Evolutionary conservation across 2,329 filamentous ascomycete species (phyloP), one percentile per base, ranked within the genome.

Genomic region (Emmonsia crescens): DNA sequence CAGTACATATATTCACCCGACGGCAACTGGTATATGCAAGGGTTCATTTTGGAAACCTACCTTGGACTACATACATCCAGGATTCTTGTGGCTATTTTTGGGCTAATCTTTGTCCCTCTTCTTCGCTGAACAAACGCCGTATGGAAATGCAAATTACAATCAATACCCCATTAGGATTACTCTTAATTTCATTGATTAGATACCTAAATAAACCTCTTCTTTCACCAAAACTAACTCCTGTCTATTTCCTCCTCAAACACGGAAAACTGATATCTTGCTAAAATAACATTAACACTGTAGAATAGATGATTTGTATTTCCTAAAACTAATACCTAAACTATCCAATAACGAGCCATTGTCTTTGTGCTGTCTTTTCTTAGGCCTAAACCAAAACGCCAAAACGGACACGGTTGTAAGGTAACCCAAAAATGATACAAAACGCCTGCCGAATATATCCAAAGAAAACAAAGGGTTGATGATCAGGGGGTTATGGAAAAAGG

Each of bases 281-380:
- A 21, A 44, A n/a, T n/a, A n/a, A n/a, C n/a, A n/a, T n/a, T n/a
- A n/a, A n/a, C 42, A 19, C 19, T 21, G 19, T 19, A 49, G 21
- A 49, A 49, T 29, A 49, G 19, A 24, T 36, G 29, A 33, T 31
- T 36, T 36, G 52, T 59, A 31, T 59, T 59, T 77, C 65, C 29
- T 21, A 31, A 54, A 33, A 16, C 16, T 54, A 54, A 54, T n/a
- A n/a, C 16, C 27, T n/a, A 33, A n/a, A n/a, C 29, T 33, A 54
- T 33, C 29, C 49, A 54, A 46, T 46, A 5, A 38, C 36, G 36
- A 38, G 5, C 12, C 42, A 46, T 46, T 46, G 42, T 5, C 19
- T 46, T n/a, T 46, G 12, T n/a, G 19, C 42, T 5, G 5, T 16
- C n/a, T n/a, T n/a, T n/a, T n/a, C n/a, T n/a, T n/a, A n/a, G n/a